Percentiles rank a stretch among this genome's conserved stretches.
phyloP scores from a whole-genome alignment of 768 basidiomycete species.

The Boletus huronensis region DNA sequence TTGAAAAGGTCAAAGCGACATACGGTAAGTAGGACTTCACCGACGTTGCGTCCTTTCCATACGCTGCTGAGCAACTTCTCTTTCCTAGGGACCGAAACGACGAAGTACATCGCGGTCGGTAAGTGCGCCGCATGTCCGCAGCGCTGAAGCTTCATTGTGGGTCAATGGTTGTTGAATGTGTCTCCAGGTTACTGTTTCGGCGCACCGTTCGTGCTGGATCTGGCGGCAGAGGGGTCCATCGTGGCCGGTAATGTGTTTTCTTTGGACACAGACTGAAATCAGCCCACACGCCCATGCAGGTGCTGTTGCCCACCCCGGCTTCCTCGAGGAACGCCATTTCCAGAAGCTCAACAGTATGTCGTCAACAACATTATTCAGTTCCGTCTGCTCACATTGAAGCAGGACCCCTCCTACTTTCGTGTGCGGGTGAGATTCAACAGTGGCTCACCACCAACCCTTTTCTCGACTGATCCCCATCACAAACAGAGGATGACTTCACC shows the following conservation, averaged over 20 bases:
- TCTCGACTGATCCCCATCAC: not conserved
- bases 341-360: constrained; percentile 43
- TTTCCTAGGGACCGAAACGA: constrained; percentile 23
- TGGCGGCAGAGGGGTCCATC: constrained; percentile 41
- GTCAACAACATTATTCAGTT: not conserved
- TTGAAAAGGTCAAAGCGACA: constrained; percentile 41
- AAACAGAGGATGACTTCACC: constrained; percentile 46
- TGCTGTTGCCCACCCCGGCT: constrained; percentile 53
- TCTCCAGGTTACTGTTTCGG: constrained; percentile 55
- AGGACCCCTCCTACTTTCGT: constrained; percentile 27
- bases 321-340: constrained; percentile 52
- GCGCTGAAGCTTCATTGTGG: not conserved
- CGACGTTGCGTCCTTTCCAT: not conserved
- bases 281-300: constrained; percentile 18
- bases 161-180: not conserved
- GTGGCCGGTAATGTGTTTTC: constrained; percentile 38
- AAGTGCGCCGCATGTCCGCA: not conserved
- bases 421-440: constrained; percentile 17
- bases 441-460: not conserved
- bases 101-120: constrained; percentile 44
- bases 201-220: constrained; percentile 46
- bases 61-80: not conserved
- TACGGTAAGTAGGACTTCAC: constrained; percentile 36
- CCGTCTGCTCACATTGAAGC: not conserved
- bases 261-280: not conserved